phyloP scores from a whole-genome alignment of 257 asterid species.

The Jacaranda mimosifolia region DNA sequence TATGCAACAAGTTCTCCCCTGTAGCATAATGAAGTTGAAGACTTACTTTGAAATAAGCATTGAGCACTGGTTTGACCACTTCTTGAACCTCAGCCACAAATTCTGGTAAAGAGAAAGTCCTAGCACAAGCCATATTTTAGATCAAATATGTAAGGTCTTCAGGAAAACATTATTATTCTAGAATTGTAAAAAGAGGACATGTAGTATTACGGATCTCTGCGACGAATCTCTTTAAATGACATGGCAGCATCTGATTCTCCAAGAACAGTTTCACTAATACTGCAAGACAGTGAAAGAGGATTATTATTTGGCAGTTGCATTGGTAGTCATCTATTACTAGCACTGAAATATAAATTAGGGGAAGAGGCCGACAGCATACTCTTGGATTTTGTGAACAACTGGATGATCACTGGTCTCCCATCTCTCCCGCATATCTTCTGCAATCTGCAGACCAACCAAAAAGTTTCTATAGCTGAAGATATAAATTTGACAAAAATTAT shows the following conservation, averaged over 20 bases:
- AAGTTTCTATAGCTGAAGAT: constrained; percentile 12
- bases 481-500: background rate
- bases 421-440: constrained; percentile 91
- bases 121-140: constrained; percentile 39
- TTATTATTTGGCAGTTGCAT: constrained; percentile 28
- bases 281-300: constrained; percentile 50
- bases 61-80: constrained; percentile 86
- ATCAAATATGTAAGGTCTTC: constrained; percentile 10
- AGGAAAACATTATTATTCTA: background rate
- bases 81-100: constrained; percentile 97
- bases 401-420: constrained; percentile 99
- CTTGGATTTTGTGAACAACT: constrained; percentile 92
- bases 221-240: constrained; percentile 95
- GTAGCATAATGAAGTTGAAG: constrained; percentile 22
- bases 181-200: constrained; percentile 18
- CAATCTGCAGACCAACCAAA: constrained; percentile 61
- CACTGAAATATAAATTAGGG: background rate
- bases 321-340: background rate
- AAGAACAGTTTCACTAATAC: constrained; percentile 86
- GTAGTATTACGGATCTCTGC: constrained; percentile 84
- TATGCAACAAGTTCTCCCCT: background rate
- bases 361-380: constrained; percentile 52
- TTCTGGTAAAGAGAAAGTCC: constrained; percentile 92
- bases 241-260: constrained; percentile 95
- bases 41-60: constrained; percentile 87